Conservation (phyloP, 2,329 filamentous ascomycete species). For the Aspergillus nomiae region DNA sequence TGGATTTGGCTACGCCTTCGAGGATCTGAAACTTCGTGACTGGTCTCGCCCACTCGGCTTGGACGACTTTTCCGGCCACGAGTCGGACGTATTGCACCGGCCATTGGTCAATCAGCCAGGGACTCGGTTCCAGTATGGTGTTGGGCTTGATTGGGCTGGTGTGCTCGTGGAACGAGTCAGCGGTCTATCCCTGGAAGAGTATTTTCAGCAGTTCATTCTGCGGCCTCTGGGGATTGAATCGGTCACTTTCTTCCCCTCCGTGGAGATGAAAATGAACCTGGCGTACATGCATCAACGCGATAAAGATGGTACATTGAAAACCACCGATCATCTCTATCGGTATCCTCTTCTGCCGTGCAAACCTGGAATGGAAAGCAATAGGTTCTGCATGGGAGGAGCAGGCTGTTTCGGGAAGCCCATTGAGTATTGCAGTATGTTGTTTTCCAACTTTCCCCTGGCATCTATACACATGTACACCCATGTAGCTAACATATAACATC, state of each 20-base stretch:
- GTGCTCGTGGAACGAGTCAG: conserved; percentile 51
- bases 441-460: not conserved
- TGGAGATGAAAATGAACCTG: not conserved
- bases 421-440: conserved; percentile 59
- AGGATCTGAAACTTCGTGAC: conserved; percentile 52
- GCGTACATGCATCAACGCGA: conserved; percentile 5
- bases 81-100: conserved; percentile 50
- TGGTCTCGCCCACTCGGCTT: conserved; percentile 53
- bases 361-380: conserved; percentile 43
- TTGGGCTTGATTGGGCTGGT: conserved; percentile 58
- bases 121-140: conserved; percentile 62
- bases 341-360: not conserved
- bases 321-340: not conserved
- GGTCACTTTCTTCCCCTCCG: not conserved
- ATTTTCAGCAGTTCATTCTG: conserved; percentile 53
- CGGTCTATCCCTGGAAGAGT: conserved; percentile 50
- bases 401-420: conserved; percentile 62
- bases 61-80: conserved; percentile 60
- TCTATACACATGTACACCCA: not conserved
- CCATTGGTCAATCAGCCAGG: conserved; percentile 67
- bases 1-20: conserved; percentile 62
- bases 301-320: not conserved
- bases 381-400: conserved; percentile 64
- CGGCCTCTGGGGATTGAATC: conserved; percentile 46
- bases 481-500: not conserved